These are phyloP conservation scores for Hypholoma sublateritium DNA, from an alignment of 768 basidiomycete genomes.

Conservation along the genomic window DNA sequence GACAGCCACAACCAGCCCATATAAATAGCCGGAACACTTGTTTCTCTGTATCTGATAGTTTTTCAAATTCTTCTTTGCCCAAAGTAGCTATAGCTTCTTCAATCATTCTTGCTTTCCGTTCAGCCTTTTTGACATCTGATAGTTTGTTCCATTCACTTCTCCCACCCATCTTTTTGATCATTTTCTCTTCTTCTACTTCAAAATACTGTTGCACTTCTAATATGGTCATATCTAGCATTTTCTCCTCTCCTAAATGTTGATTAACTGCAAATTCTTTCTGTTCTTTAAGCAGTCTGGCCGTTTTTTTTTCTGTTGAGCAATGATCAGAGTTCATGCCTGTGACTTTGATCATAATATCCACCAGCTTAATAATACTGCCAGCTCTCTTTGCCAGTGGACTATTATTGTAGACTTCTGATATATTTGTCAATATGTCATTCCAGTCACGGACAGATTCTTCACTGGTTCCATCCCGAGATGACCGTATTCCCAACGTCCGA, in stretches of 20 bases:
- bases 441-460: constrained; percentile 6
- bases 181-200: too few species aligned
- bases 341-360: constrained; percentile 5
- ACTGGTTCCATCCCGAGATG: constrained; percentile 17
- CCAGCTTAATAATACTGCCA: neutral
- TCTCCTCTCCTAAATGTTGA: too few species aligned
- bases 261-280: constrained; percentile 3
- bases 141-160: constrained; percentile 14
- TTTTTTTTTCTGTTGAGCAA: constrained; percentile 17
- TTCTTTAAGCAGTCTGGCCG: constrained; percentile 5
- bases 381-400: constrained; percentile 13
- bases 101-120: neutral
- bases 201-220: too few species aligned
- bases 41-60: constrained; percentile 9
- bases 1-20: constrained; percentile 14
- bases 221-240: too few species aligned
- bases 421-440: neutral
- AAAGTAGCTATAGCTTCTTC: too few species aligned
- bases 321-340: constrained; percentile 19
- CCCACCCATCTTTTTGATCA: constrained; percentile 16
- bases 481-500: constrained; percentile 12
- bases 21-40: neutral
- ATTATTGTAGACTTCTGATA: constrained; percentile 10
- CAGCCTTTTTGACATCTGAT: constrained; percentile 11
- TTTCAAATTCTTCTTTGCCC: constrained; percentile 15